These are phyloP conservation scores for Bolboschoenoplectus hybrid DNA, from an alignment of 202 grass and related monocot genomes.

Conservation along the genomic window DNA sequence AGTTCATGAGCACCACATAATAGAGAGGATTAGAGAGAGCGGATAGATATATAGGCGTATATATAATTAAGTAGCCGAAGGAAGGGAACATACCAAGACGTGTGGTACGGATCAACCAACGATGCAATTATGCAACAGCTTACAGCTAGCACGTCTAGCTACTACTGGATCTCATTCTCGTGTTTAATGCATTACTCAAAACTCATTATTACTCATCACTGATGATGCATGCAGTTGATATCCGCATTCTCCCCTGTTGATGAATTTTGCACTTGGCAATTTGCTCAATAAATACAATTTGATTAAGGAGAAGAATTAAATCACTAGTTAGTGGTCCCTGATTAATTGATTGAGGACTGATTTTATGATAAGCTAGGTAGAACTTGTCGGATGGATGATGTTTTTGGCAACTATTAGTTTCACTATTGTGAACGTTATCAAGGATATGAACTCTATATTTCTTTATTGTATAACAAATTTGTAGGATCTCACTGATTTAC, in stretches of 20 bases:
- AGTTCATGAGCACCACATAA: constrained; percentile 25
- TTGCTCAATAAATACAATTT: neutral
- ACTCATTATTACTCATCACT: neutral
- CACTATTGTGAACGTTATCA: too few species aligned
- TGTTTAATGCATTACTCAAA: constrained; percentile 1
- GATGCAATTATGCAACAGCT: constrained; percentile 18
- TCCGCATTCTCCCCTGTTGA: neutral
- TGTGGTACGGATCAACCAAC: constrained; percentile 25
- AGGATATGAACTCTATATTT: too few species aligned
- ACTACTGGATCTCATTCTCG: neutral
- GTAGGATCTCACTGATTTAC: too few species aligned
- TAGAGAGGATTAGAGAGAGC: neutral
- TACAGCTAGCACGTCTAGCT: constrained; percentile 24
- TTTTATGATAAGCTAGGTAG: too few species aligned
- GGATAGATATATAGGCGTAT: neutral
- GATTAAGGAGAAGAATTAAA: too few species aligned
- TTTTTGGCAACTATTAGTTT: too few species aligned
- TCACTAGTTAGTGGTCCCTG: too few species aligned
- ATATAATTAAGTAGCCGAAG: neutral
- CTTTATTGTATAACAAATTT: too few species aligned
- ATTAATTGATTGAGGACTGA: too few species aligned
- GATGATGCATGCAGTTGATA: neutral
- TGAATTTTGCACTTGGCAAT: neutral
- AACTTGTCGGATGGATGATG: too few species aligned
- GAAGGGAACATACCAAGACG: constrained; percentile 27